Evolutionary conservation across 306 rosid genomes (phyloP), one percentile per base, ranked within the genome.

Genomic region (Quercus dentata): DNA sequence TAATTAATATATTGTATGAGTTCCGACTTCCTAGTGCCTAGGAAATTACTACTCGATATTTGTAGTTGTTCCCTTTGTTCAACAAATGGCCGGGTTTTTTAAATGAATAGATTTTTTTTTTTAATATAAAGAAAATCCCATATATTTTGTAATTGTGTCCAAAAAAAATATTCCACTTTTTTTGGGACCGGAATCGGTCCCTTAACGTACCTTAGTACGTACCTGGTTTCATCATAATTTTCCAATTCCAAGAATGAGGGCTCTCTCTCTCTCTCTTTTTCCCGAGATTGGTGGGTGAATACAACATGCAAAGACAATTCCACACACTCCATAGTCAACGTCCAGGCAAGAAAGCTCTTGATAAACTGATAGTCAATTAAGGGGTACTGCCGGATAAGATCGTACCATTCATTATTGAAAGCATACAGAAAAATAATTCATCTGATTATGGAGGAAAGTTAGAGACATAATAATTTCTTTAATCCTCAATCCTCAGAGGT

Each of bases 181-280:
- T 49, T 12, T 49, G 13, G 54, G 54, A 13, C 13, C 54, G 17
- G 54, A 49, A 49, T 9, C 12, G 15, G 54, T 57, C 75, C 63
- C 38, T 59, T 58, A 13, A 61, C 49, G 56, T 28, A 44, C 33
- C 71, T 55, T 56, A 75, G 46, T 75, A 55, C 21, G 18, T 72
- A 7, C 23, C 49, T 18, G 27, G 6, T 71, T 59, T 46, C 78
- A 28, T 35, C 49, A 15, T 31, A 17, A 30, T 17, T 31, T 64
- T 17, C 41, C 41, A 27, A 15, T 31, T 30, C 38, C 69, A 63
- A 25, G 5, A 6, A 3, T 2, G 17, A 18, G 41, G 0, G 3
- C 20, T 63, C 19, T 38, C 44, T 76, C 70, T 72, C 76, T 71
- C 21, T 46, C 77, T 56, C 58, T 80, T 61, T 49, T 31, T 65